Base-by-base conservation (phyloP, 1,284 basidiomycete genomes). In the Peniophora sp. region DNA sequence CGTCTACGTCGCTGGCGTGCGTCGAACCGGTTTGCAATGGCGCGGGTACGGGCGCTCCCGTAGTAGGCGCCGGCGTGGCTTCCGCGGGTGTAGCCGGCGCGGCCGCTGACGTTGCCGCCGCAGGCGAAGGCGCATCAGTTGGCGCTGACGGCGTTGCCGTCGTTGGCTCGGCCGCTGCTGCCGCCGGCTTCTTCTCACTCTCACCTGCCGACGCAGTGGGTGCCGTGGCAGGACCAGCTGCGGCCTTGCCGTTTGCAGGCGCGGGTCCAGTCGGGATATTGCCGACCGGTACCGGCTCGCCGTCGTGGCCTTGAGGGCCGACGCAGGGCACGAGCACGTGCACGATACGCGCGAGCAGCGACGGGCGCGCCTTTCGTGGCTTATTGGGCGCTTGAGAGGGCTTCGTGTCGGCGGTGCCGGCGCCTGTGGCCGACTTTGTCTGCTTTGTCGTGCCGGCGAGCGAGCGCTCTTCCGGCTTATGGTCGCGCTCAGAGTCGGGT, bases 311-410 rank as follows among this genome's bases (percentile, higher is more conserved):
- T 54, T 72, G 74, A 22, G 70, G 64, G 68, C 17, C 68, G 47
- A 77, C 66, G 52, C 77, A 79, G 19, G 76, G 77, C 25, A 78
- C 69, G 49, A 78, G 66, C 50, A 70, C 74, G 52, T 69, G 69
- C 49, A 78, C 62, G 38, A 78, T 61, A 56, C 69, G 73, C 50
- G 71, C 69, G 47, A 78, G 65, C 53, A 79, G 63, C 34, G 74
- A 74, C 50, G 60, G 53, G 38, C 51, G 57, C 61, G 70, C 75
- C 53, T 63, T 63, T 55, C 32, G 59, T 59, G 47, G 61, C 61
- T 16, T 65, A 65, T 44, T 68, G 68, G 22, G 67, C 67, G 51
- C 61, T 64, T 53, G 70, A 68, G 5, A 6, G 5, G 5, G 38
- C n/a, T 20, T n/a, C n/a, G 5, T 20, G 38, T 41, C 16, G 38